phyloP scores from a whole-genome alignment of 2,329 filamentous ascomycete genomes.

The Fusarium nanum region DNA sequence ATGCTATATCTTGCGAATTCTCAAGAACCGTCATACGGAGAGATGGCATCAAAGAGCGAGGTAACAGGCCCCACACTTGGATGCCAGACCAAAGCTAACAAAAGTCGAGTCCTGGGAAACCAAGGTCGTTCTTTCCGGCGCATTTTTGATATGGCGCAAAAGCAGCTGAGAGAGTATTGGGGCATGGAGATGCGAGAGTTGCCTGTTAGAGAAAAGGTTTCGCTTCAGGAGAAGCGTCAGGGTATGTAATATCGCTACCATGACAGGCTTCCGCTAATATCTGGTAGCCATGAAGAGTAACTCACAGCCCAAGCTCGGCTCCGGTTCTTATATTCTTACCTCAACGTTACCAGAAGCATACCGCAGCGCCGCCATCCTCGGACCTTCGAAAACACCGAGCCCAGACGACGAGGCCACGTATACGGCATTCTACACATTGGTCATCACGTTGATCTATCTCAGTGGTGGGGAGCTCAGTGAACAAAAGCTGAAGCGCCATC shows the following conservation, averaged over 20 bases:
- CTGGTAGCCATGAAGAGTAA: slow-evolving; percentile 57
- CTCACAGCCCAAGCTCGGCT: slow-evolving; percentile 65
- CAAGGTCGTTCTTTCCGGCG: slow-evolving; percentile 76
- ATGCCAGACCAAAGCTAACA: slow-evolving; percentile 12
- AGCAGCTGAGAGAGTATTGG: slow-evolving; percentile 76
- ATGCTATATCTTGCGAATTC: slow-evolving; percentile 74
- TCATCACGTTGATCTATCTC: slow-evolving; percentile 81
- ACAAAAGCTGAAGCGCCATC: slow-evolving; percentile 79
- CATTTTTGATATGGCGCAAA: slow-evolving; percentile 83
- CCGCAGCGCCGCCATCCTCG: slow-evolving; percentile 73
- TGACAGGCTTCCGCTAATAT: slow-evolving; percentile 1
- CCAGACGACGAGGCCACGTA: slow-evolving; percentile 80
- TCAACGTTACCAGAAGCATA: slow-evolving; percentile 77
- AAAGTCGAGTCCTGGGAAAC: slow-evolving; percentile 73
- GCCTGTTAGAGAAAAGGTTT: slow-evolving; percentile 82
- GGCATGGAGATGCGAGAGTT: slow-evolving; percentile 95
- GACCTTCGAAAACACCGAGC: slow-evolving; percentile 74
- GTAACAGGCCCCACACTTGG: slow-evolving; percentile 49
- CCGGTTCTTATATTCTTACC: slow-evolving; percentile 81
- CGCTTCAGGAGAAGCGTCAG: slow-evolving; percentile 80
- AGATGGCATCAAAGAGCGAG: slow-evolving; percentile 72
- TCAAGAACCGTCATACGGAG: slow-evolving; percentile 69
- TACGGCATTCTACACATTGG: slow-evolving; percentile 80
- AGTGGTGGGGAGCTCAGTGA: slow-evolving; percentile 80
- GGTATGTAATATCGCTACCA: slow-evolving; percentile 56